A percentile compares a stretch with the other conserved stretches of the same genome.
phyloP scores from a whole-genome alignment of 2,329 filamentous ascomycete genomes.

The Gliomastix tumulicola region DNA sequence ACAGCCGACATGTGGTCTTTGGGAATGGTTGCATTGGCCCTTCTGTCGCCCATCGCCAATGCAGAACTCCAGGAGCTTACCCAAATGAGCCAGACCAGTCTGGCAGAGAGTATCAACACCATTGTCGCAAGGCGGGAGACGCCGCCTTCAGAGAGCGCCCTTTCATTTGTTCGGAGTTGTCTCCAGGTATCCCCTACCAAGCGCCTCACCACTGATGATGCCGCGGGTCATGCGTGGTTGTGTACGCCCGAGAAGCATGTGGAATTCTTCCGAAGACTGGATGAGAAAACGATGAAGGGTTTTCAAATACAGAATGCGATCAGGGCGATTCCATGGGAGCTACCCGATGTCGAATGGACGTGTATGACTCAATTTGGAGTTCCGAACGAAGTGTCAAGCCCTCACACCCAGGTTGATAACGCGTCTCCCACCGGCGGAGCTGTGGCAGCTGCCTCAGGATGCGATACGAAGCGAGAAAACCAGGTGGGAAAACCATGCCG shows the following conservation, averaged over 20 bases:
- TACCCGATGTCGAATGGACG: no score
- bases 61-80: constrained; percentile 14
- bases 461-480: no score
- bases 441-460: no score
- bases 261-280: constrained; percentile 21
- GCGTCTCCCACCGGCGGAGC: no score
- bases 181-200: constrained; percentile 15
- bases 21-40: constrained; percentile 34
- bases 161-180: constrained; percentile 23
- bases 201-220: constrained; percentile 18
- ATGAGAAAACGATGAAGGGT: constrained; percentile 15
- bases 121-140: constrained; percentile 15
- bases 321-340: constrained; percentile 1
- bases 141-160: no score
- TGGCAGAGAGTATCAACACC: constrained; percentile 9
- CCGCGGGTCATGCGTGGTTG: constrained; percentile 24
- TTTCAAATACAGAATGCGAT: no score
- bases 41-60: constrained; percentile 17
- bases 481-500: no score
- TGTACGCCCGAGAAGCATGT: constrained; percentile 19
- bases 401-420: no score
- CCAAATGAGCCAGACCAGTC: constrained; percentile 14
- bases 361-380: no score
- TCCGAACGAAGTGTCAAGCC: no score
- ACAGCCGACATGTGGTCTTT: constrained; percentile 46